Evolutionary conservation across 352 stramenopile species (phyloP), one percentile per base, ranked within the genome.

Genomic region (Elongisporangium undulatum): DNA sequence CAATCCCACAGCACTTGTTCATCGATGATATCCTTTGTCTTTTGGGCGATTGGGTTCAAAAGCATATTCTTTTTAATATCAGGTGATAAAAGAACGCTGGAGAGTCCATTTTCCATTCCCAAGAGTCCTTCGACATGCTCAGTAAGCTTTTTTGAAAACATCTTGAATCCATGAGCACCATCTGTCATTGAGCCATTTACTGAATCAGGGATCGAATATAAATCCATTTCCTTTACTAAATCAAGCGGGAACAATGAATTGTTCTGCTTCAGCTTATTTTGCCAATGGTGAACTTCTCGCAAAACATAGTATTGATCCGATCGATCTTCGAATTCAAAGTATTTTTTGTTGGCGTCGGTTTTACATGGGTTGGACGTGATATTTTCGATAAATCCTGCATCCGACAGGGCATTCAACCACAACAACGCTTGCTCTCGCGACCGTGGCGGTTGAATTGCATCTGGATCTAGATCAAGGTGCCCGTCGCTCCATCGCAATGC

Each of bases 181-280:
- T 53, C 10, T 49, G 49, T 7, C 38, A 15, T 24, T 61, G 19
- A 49, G 51, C 20, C 24, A n/a, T 26, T 15, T 16, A 8, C 6
- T 16, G 45, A 10, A 16, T 50, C 39, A 9, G 49, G 56, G 5
- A 63, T 53, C 23, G 67, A 61, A 34, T 77, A 69, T 58, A 75
- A 87, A 49, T 91, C 82, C 17, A 88, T 39, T 53, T 91, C 82
- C 8, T 66, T 62, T 13, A 91, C 82, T 3, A 91, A 66, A 64
- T 91, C 82, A 17, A 91, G 57, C 2, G 79, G 82, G n/a, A 75
- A 87, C 9, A 87, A 59, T 45, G 74, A 87, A 13, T 75, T 81
- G 5, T 63, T 62, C 1, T 52, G 60, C 3, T 52, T 34, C 23
- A 73, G 51, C 19, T 85, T 75, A 2, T 55, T 23, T 17, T 75